A percentile compares a stretch with the other conserved stretches of the same genome.
These are phyloP conservation scores for Aquilaria yunnanensis DNA, from an alignment of 345 rosid genomes.

Conservation along the genomic window DNA sequence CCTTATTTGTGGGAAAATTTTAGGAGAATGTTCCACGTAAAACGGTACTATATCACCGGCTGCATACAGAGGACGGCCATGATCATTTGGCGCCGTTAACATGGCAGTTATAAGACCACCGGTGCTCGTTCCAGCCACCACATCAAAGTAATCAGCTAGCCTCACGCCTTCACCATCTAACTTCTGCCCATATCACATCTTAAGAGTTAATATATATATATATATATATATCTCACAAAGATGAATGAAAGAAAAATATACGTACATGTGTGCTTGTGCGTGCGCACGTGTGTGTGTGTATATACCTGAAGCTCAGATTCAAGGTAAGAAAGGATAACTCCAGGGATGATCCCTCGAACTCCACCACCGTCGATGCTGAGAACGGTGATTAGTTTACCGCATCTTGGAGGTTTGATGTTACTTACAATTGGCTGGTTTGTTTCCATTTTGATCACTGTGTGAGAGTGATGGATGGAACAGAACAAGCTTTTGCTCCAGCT, in stretches of 20 bases:
- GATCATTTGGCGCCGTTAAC: constrained; percentile 44
- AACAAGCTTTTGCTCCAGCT: not conserved
- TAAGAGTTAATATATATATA: constrained; percentile 1
- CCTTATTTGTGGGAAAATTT: constrained; percentile 58
- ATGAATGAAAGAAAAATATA: not conserved
- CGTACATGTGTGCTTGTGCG: not conserved
- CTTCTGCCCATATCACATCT: constrained; percentile 20
- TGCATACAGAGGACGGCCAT: constrained; percentile 40
- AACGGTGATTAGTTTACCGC: constrained; percentile 50
- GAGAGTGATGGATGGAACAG: no score
- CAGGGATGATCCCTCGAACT: constrained; percentile 59
- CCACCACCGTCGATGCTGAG: constrained; percentile 85
- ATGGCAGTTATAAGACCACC: constrained; percentile 65
- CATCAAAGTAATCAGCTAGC: constrained; percentile 71
- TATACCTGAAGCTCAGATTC: constrained; percentile 77
- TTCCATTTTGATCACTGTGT: constrained; percentile 12
- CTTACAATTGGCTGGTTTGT: not conserved
- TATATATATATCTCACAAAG: no score
- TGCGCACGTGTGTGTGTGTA: no score
- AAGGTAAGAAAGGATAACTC: constrained; percentile 54
- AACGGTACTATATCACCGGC: constrained; percentile 59
- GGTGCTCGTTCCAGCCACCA: constrained; percentile 67
- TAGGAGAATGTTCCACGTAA: constrained; percentile 47
- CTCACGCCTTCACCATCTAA: constrained; percentile 53
- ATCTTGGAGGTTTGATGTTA: constrained; percentile 31